A percentile compares a stretch with the other conserved stretches of the same genome.
These are phyloP conservation scores for Leishmania gerbilli DNA, from an alignment of 208 protist genomes.

Conservation along the genomic window DNA sequence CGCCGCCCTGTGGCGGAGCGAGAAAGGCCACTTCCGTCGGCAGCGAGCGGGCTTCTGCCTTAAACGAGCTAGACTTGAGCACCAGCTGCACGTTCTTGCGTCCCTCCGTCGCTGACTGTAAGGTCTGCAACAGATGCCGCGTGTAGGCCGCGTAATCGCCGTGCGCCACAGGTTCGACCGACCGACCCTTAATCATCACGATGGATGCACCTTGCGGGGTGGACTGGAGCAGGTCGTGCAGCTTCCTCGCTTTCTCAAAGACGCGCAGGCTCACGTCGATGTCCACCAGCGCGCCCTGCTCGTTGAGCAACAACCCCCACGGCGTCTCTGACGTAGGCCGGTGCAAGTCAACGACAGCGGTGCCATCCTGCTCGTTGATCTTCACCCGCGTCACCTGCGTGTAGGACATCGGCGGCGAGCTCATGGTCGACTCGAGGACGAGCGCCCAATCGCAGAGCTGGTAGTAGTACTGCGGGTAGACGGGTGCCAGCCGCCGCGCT, in stretches of 20 bases:
- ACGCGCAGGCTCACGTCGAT: constrained; percentile 66
- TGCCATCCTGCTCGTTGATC: constrained; percentile 30
- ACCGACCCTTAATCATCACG: constrained; percentile 41
- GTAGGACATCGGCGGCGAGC: constrained; percentile 34
- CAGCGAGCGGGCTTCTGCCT: constrained; percentile 31
- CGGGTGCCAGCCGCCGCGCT: constrained; percentile 27
- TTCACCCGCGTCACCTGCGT: constrained; percentile 46
- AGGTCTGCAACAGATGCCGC: constrained; percentile 19
- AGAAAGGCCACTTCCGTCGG: constrained; percentile 44
- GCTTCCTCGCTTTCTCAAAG: constrained; percentile 37
- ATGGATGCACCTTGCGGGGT: constrained; percentile 43
- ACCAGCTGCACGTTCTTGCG: constrained; percentile 44
- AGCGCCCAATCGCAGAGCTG: constrained; percentile 65
- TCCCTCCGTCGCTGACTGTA: constrained; percentile 16
- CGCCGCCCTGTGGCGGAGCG: constrained; percentile 47
- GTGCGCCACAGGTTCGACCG: constrained; percentile 11
- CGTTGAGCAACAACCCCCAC: constrained; percentile 78
- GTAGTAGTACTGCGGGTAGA: constrained; percentile 66
- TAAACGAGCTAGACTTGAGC: constrained; percentile 37
- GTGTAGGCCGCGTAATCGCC: constrained; percentile 20
- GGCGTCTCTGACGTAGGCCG: constrained; percentile 42
- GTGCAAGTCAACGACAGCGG: constrained; percentile 38
- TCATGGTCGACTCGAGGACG: constrained; percentile 37
- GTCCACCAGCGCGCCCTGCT: constrained; percentile 54
- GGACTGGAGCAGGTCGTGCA: constrained; percentile 55